phyloP scores from a whole-genome alignment of 352 stramenopile species.

The Globisporangium echinulatum region DNA sequence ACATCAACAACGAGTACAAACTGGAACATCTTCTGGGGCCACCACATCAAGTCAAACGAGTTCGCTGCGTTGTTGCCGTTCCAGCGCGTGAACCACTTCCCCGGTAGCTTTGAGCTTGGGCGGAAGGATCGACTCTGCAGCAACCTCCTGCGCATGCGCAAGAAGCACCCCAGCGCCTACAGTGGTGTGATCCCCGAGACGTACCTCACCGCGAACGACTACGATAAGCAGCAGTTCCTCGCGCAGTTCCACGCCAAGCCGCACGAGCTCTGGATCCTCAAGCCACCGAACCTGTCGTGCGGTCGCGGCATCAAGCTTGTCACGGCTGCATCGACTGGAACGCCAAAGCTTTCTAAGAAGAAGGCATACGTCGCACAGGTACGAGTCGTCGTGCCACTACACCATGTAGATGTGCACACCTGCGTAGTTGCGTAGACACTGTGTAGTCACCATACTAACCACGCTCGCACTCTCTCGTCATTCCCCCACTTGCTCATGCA shows the following conservation, averaged over 20 bases:
- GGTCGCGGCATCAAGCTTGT: constrained; percentile 75
- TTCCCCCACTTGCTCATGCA: constrained; percentile 18
- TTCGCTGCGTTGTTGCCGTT: constrained; percentile 36
- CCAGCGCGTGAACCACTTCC: constrained; percentile 72
- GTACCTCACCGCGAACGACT: constrained; percentile 62
- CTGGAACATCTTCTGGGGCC: constrained; percentile 75
- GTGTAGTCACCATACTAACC: background rate
- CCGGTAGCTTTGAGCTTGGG: constrained; percentile 67
- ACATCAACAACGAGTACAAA: constrained; percentile 11
- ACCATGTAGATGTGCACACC: background rate
- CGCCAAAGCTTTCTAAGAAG: constrained; percentile 59
- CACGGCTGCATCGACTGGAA: constrained; percentile 25
- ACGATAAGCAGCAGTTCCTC: constrained; percentile 63
- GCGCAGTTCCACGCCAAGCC: constrained; percentile 33
- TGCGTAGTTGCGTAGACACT: too few relatives aligned
- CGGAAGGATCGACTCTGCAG: constrained; percentile 65
- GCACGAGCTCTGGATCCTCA: constrained; percentile 67
- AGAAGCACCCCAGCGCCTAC: constrained; percentile 46
- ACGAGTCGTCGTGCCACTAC: background rate
- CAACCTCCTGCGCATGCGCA: constrained; percentile 57
- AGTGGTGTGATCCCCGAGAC: constrained; percentile 60
- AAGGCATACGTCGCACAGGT: constrained; percentile 65
- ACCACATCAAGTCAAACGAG: constrained; percentile 47
- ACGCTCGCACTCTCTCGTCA: background rate
- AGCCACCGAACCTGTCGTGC: constrained; percentile 73